These are phyloP conservation scores for Chytriomyces confervae DNA, from an alignment of 192 early-diverging fungal species.

Conservation along the genomic window DNA sequence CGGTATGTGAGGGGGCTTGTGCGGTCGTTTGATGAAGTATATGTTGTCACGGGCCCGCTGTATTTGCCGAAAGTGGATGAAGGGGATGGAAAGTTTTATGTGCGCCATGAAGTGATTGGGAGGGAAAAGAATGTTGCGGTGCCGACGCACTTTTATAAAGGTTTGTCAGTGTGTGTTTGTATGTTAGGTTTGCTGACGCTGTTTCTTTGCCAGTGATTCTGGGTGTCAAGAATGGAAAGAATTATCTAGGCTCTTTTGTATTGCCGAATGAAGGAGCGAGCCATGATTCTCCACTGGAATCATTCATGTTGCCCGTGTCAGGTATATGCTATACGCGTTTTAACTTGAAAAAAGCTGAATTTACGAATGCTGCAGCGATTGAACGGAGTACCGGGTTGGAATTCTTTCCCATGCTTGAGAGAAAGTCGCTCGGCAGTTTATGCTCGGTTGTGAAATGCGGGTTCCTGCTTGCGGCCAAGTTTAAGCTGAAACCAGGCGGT, in stretches of 20 bases:
- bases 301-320: conserved; percentile 77
- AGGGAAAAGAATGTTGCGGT: conserved; percentile 85
- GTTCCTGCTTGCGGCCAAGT: conserved; percentile 15
- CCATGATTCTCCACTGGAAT: conserved; percentile 64
- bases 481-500: not conserved
- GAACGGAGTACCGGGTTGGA: conserved; percentile 53
- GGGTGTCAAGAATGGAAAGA: conserved; percentile 57
- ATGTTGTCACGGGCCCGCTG: conserved; percentile 86
- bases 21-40: conserved; percentile 78
- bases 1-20: conserved; percentile 76
- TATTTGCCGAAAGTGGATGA: conserved; percentile 77
- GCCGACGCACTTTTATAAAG: conserved; percentile 93
- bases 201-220: conserved; percentile 60
- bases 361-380: conserved; percentile 36
- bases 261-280: conserved; percentile 81
- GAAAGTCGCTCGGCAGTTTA: not conserved
- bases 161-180: conserved; percentile 7
- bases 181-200: not conserved
- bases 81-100: conserved; percentile 60
- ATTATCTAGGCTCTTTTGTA: conserved; percentile 75
- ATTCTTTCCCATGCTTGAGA: conserved; percentile 42
- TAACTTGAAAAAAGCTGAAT: conserved; percentile 18
- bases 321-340: conserved; percentile 62
- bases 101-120: conserved; percentile 90
- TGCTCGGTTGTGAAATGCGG: conserved; percentile 15